phyloP scores from a whole-genome alignment of 2,329 filamentous ascomycete genomes.

The Didymellaceae sp. region DNA sequence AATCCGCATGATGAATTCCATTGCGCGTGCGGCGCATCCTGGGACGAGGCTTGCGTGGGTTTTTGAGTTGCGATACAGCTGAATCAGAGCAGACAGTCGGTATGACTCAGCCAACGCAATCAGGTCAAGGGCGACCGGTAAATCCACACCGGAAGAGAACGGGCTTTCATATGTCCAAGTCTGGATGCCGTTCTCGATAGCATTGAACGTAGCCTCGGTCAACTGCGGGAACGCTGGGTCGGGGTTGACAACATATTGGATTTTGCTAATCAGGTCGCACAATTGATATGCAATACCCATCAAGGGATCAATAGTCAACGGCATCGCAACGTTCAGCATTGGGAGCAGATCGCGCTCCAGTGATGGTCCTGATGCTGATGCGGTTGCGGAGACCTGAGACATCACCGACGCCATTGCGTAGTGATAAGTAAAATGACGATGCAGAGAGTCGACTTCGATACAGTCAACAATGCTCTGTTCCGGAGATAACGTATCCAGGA shows the following conservation, averaged over 20 bases:
- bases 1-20: slow-evolving; percentile 46
- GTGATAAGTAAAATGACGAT: slow-evolving; percentile 48
- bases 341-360: slow-evolving; percentile 30
- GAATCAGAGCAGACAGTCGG: slow-evolving; percentile 44
- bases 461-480: slow-evolving; percentile 35
- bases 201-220: slow-evolving; percentile 42
- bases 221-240: slow-evolving; percentile 43
- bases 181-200: slow-evolving; percentile 41
- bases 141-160: slow-evolving; percentile 37
- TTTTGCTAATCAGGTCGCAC: slow-evolving; percentile 42
- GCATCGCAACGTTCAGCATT: slow-evolving; percentile 25
- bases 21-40: slow-evolving; percentile 38
- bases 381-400: slow-evolving; percentile 33
- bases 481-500: slow-evolving; percentile 34
- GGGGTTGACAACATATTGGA: slow-evolving; percentile 42
- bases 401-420: slow-evolving; percentile 46
- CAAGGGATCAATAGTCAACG: slow-evolving; percentile 43
- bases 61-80: slow-evolving; percentile 42
- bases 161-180: slow-evolving; percentile 45
- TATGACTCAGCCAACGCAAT: slow-evolving; percentile 46
- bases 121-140: slow-evolving; percentile 42
- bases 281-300: slow-evolving; percentile 47
- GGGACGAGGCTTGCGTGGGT: slow-evolving; percentile 34
- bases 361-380: slow-evolving; percentile 17
- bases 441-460: slow-evolving; percentile 43